Conservation (phyloP, 495 filamentous ascomycete genomes). For the Penicillium antarcticum region DNA sequence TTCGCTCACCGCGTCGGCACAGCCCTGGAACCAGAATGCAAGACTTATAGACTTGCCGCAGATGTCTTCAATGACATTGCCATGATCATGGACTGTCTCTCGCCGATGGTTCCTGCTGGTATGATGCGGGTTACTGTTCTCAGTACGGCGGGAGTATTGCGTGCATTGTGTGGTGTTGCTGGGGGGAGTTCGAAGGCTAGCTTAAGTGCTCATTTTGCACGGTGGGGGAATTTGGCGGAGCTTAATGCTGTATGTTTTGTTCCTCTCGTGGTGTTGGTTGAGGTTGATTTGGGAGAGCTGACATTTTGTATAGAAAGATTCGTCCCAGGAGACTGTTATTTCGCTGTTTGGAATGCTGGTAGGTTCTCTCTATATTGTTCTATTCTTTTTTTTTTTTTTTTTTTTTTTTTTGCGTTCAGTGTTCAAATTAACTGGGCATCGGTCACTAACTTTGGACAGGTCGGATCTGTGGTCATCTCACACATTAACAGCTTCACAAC, state of each 20-base stretch:
- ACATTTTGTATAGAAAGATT: constrained; percentile 65
- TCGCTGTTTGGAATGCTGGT: constrained; percentile 87
- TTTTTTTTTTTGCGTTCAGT: too few species aligned
- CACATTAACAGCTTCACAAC: constrained; percentile 63
- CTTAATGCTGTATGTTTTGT: constrained; percentile 74
- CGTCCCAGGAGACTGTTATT: constrained; percentile 93
- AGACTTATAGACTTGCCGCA: constrained; percentile 84
- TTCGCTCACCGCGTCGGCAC: constrained; percentile 85
- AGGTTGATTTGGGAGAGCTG: not conserved
- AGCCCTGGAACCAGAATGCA: constrained; percentile 91
- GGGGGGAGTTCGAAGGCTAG: constrained; percentile 88
- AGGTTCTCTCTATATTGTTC: constrained; percentile 31
- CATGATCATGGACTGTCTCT: constrained; percentile 85
- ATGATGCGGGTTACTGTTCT: constrained; percentile 64
- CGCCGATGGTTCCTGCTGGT: constrained; percentile 68
- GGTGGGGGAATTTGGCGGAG: constrained; percentile 84
- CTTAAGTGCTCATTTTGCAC: constrained; percentile 88
- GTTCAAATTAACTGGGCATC: too few species aligned
- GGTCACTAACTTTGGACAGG: constrained; percentile 32
- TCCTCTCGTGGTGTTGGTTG: not conserved
- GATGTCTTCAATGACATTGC: constrained; percentile 92
- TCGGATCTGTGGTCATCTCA: constrained; percentile 76
- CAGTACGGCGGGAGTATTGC: constrained; percentile 70
- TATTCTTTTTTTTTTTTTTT: not conserved
- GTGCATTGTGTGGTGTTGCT: constrained; percentile 84